Evolutionary conservation across 306 rosid species (phyloP), one percentile per base, ranked within the genome.

Genomic region (Adenanthera pavonina): DNA sequence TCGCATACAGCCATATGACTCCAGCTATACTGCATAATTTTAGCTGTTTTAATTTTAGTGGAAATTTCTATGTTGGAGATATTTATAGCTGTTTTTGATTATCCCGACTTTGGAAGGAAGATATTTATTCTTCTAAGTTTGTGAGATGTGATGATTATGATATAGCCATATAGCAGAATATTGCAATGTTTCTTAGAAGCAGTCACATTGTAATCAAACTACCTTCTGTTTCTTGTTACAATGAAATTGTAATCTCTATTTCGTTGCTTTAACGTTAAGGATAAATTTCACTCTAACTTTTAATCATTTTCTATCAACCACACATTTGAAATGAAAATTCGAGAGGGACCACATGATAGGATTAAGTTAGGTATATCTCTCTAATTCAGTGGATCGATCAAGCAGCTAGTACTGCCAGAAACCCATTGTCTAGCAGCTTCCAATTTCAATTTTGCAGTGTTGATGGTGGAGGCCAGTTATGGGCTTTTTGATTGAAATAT

Each of bases 381-480:
- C 62, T 17, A 17, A 33, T 38, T 20, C 78, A 36, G 17, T 72
- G 47, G 19, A 25, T 61, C 33, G 12, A 41, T 69, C 16, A 40
- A 69, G 59, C 17, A 44, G 8, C 53, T 54, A 40, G 49, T 19
- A 8, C 0, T 1, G n/a, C 30, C 30, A 25, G 30, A 16, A 54
- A 54, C 30, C 60, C 20, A 57, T 4, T 19, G 61, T 2, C 33
- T 13, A 35, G 66, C 11, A 25, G 20, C 48, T 25, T 73, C 74
- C 40, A 52, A 14, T 54, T 51, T 73, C 68, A 80, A 49, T 33
- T 33, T 52, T 3, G 41, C 53, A 64, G 46, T 17, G 7, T 49
- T 20, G 64, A 20, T 65, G 20, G 41, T 76, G 77, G 85, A 68
- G 10, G 53, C 71, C 77, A 81, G 80, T 80, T 1, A 25, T 25